Evolutionary conservation across 148 eudicot genomes (phyloP).

Genomic region (Limonium bicolor): DNA sequence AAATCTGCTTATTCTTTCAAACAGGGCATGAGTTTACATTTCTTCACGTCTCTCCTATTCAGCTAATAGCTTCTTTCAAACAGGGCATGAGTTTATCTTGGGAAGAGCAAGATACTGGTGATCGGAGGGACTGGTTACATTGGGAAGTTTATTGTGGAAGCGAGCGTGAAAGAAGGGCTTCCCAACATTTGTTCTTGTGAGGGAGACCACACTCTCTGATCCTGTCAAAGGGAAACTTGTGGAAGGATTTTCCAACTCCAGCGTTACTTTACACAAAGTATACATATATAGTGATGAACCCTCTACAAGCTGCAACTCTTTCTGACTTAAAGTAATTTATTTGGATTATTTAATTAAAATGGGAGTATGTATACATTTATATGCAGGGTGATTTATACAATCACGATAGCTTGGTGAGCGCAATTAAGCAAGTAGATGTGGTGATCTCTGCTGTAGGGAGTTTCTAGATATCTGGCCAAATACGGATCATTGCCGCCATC

Average conservation of each 20-base stretch:
- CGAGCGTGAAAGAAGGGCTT: not conserved
- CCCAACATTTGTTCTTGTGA: not conserved
- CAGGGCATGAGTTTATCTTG: too few relatives aligned
- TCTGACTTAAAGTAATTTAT: not conserved
- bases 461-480: not conserved
- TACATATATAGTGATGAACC: too few relatives aligned
- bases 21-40: too few relatives aligned
- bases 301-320: not conserved
- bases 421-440: not conserved
- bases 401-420: not conserved
- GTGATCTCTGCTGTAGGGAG: not conserved
- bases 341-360: not conserved
- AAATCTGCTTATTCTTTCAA: too few relatives aligned
- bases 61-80: too few relatives aligned
- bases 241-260: not conserved
- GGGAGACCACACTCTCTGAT: not conserved
- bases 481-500: conserved; percentile 1
- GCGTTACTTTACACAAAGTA: not conserved
- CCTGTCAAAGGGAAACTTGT: not conserved
- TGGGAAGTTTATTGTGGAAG: not conserved
- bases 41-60: too few relatives aligned
- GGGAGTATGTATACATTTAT: not conserved
- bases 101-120: conserved; percentile 2
- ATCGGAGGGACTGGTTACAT: conserved; percentile 1
- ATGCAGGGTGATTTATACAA: not conserved